Evolutionary conservation across 2,329 filamentous ascomycete genomes (phyloP).

Genomic region (Aspergillus fischeri): DNA sequence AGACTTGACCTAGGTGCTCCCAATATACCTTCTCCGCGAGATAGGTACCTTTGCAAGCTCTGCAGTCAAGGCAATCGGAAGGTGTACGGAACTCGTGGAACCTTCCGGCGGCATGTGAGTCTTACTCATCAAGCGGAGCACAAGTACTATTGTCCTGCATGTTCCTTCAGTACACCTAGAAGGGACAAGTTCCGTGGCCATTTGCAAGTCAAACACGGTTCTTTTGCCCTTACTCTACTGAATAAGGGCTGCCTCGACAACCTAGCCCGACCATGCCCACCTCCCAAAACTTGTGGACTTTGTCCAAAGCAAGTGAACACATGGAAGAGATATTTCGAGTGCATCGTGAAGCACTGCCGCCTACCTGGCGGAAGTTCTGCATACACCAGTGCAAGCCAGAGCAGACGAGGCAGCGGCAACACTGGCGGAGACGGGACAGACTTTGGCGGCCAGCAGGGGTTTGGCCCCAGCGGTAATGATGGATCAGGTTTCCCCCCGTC

Average conservation of each 20-base stretch:
- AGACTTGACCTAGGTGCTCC: conserved; percentile 1
- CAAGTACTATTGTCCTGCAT: conserved; percentile 4
- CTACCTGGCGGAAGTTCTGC: conserved; percentile 1
- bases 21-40: neutral
- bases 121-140: conserved; percentile 1
- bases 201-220: neutral
- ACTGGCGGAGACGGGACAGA: conserved; percentile 2
- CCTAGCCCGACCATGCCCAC: neutral
- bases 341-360: conserved; percentile 11
- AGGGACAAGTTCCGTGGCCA: conserved; percentile 13
- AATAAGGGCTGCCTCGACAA: neutral
- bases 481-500: neutral
- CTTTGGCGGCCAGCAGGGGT: neutral
- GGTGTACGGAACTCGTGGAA: neutral
- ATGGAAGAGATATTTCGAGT: conserved; percentile 13
- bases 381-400: conserved; percentile 2
- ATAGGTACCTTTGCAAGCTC: conserved; percentile 3
- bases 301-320: conserved; percentile 2
- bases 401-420: conserved; percentile 8
- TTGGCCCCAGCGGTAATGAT: neutral
- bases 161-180: neutral
- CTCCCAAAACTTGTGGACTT: conserved; percentile 4
- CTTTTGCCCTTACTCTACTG: neutral
- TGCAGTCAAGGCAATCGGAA: neutral
- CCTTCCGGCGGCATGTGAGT: conserved; percentile 11